phyloP scores from a whole-genome alignment of 2,329 filamentous ascomycete genomes.

The Ilyonectria sp. region DNA sequence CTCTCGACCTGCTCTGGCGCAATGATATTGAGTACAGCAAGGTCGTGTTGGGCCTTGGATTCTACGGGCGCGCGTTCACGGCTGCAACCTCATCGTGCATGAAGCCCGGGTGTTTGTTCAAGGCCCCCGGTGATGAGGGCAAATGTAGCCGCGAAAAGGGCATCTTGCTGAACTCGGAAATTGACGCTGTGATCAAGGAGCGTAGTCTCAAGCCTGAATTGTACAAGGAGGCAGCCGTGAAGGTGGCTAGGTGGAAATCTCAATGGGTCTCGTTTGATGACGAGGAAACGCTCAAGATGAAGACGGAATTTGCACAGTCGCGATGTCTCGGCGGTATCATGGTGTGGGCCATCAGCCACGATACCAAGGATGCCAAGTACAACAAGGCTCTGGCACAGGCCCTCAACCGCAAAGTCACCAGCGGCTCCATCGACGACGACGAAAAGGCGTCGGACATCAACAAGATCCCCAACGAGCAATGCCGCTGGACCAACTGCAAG shows the following conservation, averaged over 20 bases:
- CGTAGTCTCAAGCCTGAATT: background rate
- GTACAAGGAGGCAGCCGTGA: slow-evolving; percentile 22
- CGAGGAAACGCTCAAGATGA: slow-evolving; percentile 20
- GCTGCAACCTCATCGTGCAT: background rate
- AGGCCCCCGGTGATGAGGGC: background rate
- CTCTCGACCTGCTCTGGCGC: slow-evolving; percentile 32
- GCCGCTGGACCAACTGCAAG: slow-evolving; percentile 31
- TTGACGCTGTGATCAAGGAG: background rate
- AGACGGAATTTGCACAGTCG: slow-evolving; percentile 8
- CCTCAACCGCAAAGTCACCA: background rate
- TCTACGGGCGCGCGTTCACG: slow-evolving; percentile 37
- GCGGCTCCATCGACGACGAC: slow-evolving; percentile 9
- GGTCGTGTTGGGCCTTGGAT: slow-evolving; percentile 25
- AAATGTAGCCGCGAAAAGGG: slow-evolving; percentile 18
- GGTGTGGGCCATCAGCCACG: slow-evolving; percentile 35
- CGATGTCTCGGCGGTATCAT: slow-evolving; percentile 32
- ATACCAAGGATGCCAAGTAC: slow-evolving; percentile 28
- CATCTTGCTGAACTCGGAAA: slow-evolving; percentile 25
- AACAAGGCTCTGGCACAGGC: slow-evolving; percentile 12
- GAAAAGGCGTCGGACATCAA: background rate
- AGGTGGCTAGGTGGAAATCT: slow-evolving; percentile 4
- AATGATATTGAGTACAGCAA: slow-evolving; percentile 18
- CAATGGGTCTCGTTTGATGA: slow-evolving; percentile 33
- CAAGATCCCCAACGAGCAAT: slow-evolving; percentile 22
- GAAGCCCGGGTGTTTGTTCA: slow-evolving; percentile 28